These are phyloP conservation scores for Zalerion maritima DNA, from an alignment of 495 filamentous ascomycete species.

Conservation along the genomic window DNA sequence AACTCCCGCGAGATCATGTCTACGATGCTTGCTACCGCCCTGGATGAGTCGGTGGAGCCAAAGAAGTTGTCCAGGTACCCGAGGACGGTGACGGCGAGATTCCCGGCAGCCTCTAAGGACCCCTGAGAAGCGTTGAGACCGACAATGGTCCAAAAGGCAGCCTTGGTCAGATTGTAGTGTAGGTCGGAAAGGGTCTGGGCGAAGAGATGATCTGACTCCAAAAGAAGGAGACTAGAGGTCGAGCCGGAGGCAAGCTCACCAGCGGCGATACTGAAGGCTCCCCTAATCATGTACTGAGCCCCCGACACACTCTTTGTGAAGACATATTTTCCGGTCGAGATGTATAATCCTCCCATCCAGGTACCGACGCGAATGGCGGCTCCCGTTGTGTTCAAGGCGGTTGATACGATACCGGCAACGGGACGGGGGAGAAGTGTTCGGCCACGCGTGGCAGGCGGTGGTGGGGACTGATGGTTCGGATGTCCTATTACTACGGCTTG, in stretches of 20 bases:
- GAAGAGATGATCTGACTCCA: conserved; percentile 47
- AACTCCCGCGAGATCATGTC: conserved; percentile 60
- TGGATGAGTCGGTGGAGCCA: conserved; percentile 62
- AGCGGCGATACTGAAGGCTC: conserved; percentile 52
- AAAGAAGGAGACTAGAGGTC: conserved; percentile 36
- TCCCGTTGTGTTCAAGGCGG: conserved; percentile 53
- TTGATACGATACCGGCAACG: conserved; percentile 53
- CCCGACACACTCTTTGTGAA: conserved; percentile 58
- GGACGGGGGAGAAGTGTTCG: conserved; percentile 51
- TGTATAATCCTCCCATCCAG: conserved; percentile 45
- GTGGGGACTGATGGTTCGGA: neutral
- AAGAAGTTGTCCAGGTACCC: conserved; percentile 59
- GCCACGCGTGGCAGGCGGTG: conserved; percentile 18
- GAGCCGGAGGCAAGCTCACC: conserved; percentile 44
- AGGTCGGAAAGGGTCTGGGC: conserved; percentile 48
- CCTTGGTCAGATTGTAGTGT: conserved; percentile 47
- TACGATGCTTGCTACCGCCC: conserved; percentile 68
- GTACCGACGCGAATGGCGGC: conserved; percentile 57
- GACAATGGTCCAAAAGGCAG: conserved; percentile 51
- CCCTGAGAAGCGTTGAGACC: conserved; percentile 58
- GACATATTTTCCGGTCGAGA: conserved; percentile 51
- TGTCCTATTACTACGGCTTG: too few relatives aligned
- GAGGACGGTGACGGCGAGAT: conserved; percentile 50
- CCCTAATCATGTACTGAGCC: conserved; percentile 50
- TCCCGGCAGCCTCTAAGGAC: conserved; percentile 43